phyloP scores from a whole-genome alignment of 2,329 filamentous ascomycete species.

The Aspergillus aculeatinus region DNA sequence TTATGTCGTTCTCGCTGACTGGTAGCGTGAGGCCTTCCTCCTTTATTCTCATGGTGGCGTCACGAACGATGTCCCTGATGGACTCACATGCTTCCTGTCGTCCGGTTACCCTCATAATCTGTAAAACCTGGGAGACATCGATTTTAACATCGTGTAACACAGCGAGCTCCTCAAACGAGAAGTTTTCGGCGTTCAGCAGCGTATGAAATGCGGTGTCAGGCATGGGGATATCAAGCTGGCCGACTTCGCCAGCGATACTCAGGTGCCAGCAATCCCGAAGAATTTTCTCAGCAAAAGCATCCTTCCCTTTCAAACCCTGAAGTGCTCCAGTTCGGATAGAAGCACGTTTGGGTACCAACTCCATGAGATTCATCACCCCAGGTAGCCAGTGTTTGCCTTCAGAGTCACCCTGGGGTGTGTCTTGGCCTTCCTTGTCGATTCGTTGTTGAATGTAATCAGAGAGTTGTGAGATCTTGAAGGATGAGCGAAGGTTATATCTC shows the following conservation, averaged over 20 bases:
- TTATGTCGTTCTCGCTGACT: conserved; percentile 8
- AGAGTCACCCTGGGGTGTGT: background rate
- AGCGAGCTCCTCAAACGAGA: conserved; percentile 40
- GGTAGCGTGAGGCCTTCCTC: conserved; percentile 28
- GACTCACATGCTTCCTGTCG: conserved; percentile 32
- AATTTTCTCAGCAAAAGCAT: conserved; percentile 35
- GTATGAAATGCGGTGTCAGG: conserved; percentile 28
- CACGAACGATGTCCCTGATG: conserved; percentile 34
- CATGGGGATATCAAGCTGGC: conserved; percentile 38
- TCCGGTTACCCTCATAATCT: conserved; percentile 39
- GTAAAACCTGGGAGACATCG: conserved; percentile 34
- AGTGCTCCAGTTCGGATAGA: conserved; percentile 23
- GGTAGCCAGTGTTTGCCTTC: conserved; percentile 29
- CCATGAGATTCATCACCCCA: conserved; percentile 19
- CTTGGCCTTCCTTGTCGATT: background rate
- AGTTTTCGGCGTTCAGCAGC: conserved; percentile 33
- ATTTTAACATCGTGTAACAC: conserved; percentile 36
- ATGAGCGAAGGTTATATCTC: conserved; percentile 30
- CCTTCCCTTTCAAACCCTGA: conserved; percentile 30
- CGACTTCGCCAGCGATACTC: conserved; percentile 33
- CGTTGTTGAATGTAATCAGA: conserved; percentile 27
- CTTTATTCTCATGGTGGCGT: conserved; percentile 31
- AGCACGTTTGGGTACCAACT: conserved; percentile 8
- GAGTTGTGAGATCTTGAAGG: conserved; percentile 37
- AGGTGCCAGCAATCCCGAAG: conserved; percentile 43